Evolutionary conservation across 352 stramenopile genomes (phyloP).

Genomic region (Phytopythium montanum): DNA sequence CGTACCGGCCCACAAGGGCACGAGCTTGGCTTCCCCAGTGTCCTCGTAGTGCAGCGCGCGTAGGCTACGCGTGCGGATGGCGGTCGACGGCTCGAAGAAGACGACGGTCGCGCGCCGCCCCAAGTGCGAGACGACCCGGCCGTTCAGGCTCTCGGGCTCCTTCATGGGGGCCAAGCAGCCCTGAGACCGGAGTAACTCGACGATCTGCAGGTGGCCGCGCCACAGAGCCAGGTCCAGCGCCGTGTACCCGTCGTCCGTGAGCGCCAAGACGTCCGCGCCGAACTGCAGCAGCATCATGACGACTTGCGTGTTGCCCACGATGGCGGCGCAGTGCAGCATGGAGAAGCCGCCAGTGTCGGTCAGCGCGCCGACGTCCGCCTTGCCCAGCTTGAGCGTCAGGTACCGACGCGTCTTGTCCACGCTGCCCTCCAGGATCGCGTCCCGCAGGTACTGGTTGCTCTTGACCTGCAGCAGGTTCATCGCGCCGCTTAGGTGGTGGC

Average conservation of each 20-base stretch:
- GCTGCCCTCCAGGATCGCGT: slow-evolving; percentile 79
- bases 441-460: slow-evolving; percentile 83
- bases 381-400: slow-evolving; percentile 81
- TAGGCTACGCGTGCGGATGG: slow-evolving; percentile 68
- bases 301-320: slow-evolving; percentile 82
- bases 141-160: slow-evolving; percentile 80
- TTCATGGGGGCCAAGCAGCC: slow-evolving; percentile 82
- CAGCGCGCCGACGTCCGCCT: slow-evolving; percentile 70
- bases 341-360: slow-evolving; percentile 78
- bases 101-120: slow-evolving; percentile 73
- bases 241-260: slow-evolving; percentile 81
- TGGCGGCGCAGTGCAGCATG: slow-evolving; percentile 74
- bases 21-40: slow-evolving; percentile 65
- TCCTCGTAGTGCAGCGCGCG: slow-evolving; percentile 80
- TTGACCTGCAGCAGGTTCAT: slow-evolving; percentile 87
- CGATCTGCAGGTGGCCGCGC: slow-evolving; percentile 79
- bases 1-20: slow-evolving; percentile 79
- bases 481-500: background rate
- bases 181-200: slow-evolving; percentile 76
- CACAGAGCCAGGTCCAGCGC: slow-evolving; percentile 80
- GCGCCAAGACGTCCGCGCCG: slow-evolving; percentile 64
- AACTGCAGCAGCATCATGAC: slow-evolving; percentile 87
- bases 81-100: slow-evolving; percentile 76
- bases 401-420: slow-evolving; percentile 79
- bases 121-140: slow-evolving; percentile 64